Base-by-base conservation (phyloP, 441 rosid genomes). In the Aleurites moluccanus region DNA sequence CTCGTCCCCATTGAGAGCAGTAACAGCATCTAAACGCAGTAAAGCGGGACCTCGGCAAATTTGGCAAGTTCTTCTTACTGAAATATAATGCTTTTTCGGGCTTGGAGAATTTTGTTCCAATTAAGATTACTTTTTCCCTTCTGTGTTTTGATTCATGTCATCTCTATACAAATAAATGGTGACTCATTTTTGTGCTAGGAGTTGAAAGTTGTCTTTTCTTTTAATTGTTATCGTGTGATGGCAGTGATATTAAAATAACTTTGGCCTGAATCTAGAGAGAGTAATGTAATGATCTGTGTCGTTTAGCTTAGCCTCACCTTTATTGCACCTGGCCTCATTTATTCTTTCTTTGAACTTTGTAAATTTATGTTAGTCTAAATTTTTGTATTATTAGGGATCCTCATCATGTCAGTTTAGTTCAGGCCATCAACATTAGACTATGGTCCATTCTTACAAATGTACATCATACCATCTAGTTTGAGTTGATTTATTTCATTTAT, bases 21-120 rank as follows among this genome's bases (percentile, higher is more conserved):
- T 96, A 83, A 94, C 98, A 77, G 89, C 95, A 78, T 87, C 92
- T 70, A 94, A 96, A 79, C 98, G 98, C 80, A 81, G 90, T 75
- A 94, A 88, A 80, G 82, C 89, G 71, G 96, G 89, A 64, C 88
- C 94, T 82, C 91, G 74, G 57, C 92, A 91, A 84, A 89, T 96
- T 77, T 96, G 98, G 99, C 80, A 89, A 59, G 85, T 49, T 69
- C 64, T 75, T 76, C 74, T 75, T 56, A 21, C 75, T 83, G 77
- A 72, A 35, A 28, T 67, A 38, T 69, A 70, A 73, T 88, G 44
- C 70, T 77, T 72, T 77, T 14, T 64, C 23, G 49, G 79, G 73
- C 53, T 61, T 70, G 70, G 55, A 64, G 50, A 61, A 75, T 68
- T 80, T 69, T 56, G 40, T 60, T 79, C 67, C 52, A 30, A 50